phyloP scores from a whole-genome alignment of 2,329 filamentous ascomycete genomes.

The Beauveria asiatica region DNA sequence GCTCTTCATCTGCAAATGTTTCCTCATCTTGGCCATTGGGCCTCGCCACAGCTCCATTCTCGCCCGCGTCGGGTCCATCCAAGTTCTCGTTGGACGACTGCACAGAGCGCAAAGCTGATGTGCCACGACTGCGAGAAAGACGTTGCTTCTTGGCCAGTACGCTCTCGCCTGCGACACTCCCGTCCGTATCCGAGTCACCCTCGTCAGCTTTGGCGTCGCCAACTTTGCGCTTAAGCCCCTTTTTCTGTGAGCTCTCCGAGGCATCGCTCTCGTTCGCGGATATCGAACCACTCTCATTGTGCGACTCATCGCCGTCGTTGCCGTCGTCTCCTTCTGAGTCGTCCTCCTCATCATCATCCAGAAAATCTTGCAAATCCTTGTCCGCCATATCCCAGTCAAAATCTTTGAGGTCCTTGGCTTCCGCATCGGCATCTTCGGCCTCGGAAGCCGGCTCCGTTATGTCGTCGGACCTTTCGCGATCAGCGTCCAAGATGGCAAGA shows the following conservation, averaged over 20 bases:
- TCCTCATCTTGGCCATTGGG: conserved; percentile 16
- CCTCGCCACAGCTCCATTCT: conserved; percentile 1
- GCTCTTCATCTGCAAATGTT: conserved; percentile 21
- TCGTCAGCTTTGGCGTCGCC: conserved; percentile 21
- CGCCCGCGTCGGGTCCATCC: conserved; percentile 11
- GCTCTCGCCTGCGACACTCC: conserved; percentile 27
- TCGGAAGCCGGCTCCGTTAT: conserved; percentile 25
- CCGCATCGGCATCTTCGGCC: conserved; percentile 21
- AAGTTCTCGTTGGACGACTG: conserved; percentile 30
- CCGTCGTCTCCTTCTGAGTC: conserved; percentile 15
- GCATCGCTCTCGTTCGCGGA: conserved; percentile 22
- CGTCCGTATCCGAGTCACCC: conserved; percentile 24
- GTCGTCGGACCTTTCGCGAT: conserved; percentile 36
- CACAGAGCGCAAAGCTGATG: conserved; percentile 38
- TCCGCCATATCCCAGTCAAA: conserved; percentile 58
- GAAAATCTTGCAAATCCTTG: conserved; percentile 68
- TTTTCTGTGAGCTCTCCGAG: conserved; percentile 18
- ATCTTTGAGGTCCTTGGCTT: conserved; percentile 38
- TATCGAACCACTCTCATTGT: not conserved
- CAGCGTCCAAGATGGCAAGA: conserved; percentile 65
- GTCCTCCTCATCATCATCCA: conserved; percentile 40
- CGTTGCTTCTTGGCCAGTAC: conserved; percentile 43
- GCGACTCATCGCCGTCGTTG: conserved; percentile 15
- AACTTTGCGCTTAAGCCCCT: conserved; percentile 27
- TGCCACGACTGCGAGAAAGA: conserved; percentile 35